Conservation (phyloP, 2,329 filamentous ascomycete species). For the Diaporthe sp. region DNA sequence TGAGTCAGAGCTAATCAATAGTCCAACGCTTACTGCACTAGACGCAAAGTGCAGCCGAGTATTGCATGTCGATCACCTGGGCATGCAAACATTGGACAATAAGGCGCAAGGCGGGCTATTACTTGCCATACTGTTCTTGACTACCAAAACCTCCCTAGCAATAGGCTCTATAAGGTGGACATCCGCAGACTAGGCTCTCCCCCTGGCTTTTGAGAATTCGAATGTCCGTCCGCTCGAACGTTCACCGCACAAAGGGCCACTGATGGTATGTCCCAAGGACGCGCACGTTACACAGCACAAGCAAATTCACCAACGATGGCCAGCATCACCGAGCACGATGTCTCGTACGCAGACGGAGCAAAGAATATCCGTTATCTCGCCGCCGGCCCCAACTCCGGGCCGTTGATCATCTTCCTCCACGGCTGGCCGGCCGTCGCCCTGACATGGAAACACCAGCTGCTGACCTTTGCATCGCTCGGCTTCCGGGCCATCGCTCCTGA, state of each 20-base stretch:
- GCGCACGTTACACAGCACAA: not conserved
- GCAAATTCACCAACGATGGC: not conserved
- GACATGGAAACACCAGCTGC: constrained; percentile 20
- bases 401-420: constrained; percentile 22
- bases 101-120: not conserved
- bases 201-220: not conserved
- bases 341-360: constrained; percentile 1
- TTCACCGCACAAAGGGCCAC: not conserved
- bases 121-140: too few species aligned
- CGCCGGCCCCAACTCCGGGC: not conserved
- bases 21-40: not conserved
- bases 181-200: not conserved
- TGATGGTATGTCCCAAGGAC: not conserved
- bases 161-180: not conserved
- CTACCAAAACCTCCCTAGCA: too few species aligned
- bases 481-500: constrained; percentile 22
- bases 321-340: constrained; percentile 10
- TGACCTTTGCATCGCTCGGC: constrained; percentile 12
- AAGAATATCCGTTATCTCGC: constrained; percentile 25
- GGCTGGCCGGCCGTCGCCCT: constrained; percentile 24
- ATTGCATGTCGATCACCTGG: not conserved
- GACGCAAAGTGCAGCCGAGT: not conserved
- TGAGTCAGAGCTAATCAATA: too few species aligned
- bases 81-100: not conserved
- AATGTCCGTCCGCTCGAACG: not conserved